These are phyloP conservation scores for Thecaphora frezii DNA, from an alignment of 1,284 basidiomycete genomes.

Conservation along the genomic window DNA sequence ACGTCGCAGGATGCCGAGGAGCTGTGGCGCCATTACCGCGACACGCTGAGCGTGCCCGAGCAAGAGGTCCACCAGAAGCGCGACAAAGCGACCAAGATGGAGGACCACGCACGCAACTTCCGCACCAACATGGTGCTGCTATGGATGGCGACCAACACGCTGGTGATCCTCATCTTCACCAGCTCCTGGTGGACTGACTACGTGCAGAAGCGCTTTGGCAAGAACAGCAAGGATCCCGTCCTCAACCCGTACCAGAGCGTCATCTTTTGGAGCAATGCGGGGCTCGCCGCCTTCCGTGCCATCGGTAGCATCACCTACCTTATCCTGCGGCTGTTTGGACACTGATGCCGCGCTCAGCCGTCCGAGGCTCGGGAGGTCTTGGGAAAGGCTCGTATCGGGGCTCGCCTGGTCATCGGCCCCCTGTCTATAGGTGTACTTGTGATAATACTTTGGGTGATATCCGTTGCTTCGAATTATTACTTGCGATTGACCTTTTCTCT, in stretches of 20 bases:
- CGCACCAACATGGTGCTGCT: conserved; percentile 86
- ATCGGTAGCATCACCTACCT: conserved; percentile 36
- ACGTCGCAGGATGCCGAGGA: conserved; percentile 49
- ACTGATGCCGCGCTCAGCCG: conserved; percentile 8
- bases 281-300: conserved; percentile 34
- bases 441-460: too few relatives aligned
- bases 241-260: conserved; percentile 35
- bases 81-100: conserved; percentile 46
- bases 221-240: conserved; percentile 5
- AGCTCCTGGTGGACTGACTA: conserved; percentile 35
- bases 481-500: too few relatives aligned
- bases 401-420: too few relatives aligned
- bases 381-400: too few relatives aligned
- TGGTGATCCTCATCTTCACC: conserved; percentile 46
- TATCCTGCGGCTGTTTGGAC: conserved; percentile 36
- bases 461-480: too few relatives aligned
- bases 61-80: conserved; percentile 26
- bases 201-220: conserved; percentile 25
- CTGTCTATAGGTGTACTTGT: too few relatives aligned
- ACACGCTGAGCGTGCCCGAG: conserved; percentile 39
- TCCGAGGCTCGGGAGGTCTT: too few relatives aligned
- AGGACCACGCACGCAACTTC: conserved; percentile 66
- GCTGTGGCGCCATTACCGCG: conserved; percentile 54
- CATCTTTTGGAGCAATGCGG: conserved; percentile 38
- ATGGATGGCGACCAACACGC: conserved; percentile 65